Evolutionary conservation across 768 basidiomycete genomes (phyloP), one percentile per base, ranked within the genome.

Genomic region (Saitozyma podzolica): DNA sequence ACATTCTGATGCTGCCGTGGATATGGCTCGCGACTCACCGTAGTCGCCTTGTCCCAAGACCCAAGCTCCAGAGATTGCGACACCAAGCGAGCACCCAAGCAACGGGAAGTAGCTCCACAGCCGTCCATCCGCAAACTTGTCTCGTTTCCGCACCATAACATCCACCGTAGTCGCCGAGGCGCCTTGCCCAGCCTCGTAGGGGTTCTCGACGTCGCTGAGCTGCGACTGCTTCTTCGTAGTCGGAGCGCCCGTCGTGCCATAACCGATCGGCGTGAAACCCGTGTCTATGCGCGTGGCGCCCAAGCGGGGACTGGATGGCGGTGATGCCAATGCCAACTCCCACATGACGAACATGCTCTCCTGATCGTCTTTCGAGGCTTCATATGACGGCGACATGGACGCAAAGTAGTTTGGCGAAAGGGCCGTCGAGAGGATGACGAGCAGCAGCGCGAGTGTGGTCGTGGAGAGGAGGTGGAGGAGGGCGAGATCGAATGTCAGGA

Each of bases 311-410:
- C 60, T 62, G 9, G 37, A n/a, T 6, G 69, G 69, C 40, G 67
- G 61, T 10, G 63, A 65, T 9, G 64, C 64, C 16, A 76, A 40
- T 20, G 74, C 74, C 63, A 76, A 40, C 37, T 76, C 74, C 74
- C 74, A 76, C 74, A 76, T 76, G 58, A 76, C 67, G 54, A 73
- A 76, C 0, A 66, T 66, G 40, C 64, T 56, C 9, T 59, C 48
- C 16, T 56, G 29, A 2, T 16, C 56, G 29, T 13, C 60, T 19
- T 43, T 42, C 29, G 37, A 40, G 9, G 39, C n/a, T 20, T n/a
- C 58, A 47, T 52, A 42, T 16, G 54, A 19, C 40, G 43, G 16
- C n/a, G 50, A 51, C 11, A 50, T 48, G 37, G 63, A 58, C 9
- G 43, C 47, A 29, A 54, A 58, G 42, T 72, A 72, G 6, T 47